Conservation (phyloP, 2,329 filamentous ascomycete genomes). For the Aspergillus melleus region DNA sequence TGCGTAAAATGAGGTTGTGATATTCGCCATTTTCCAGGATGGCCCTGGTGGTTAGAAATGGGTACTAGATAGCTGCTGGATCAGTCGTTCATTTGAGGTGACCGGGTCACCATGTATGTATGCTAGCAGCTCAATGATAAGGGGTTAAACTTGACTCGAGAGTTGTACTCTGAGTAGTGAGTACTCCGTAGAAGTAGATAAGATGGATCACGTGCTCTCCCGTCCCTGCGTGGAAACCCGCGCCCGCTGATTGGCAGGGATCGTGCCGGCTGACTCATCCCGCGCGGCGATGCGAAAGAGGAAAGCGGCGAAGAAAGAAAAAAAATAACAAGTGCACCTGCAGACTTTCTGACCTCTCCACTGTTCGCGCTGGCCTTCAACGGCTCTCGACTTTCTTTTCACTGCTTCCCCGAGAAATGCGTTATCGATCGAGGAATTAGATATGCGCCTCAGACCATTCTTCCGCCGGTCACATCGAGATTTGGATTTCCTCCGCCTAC, state of each 20-base stretch:
- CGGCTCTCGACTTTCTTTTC: not conserved
- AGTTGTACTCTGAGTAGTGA: too few relatives aligned
- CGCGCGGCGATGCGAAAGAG: not conserved
- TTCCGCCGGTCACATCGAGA: slow-evolving; percentile 25
- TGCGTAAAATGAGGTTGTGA: slow-evolving; percentile 11
- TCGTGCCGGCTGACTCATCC: not conserved
- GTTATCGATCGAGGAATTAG: slow-evolving; percentile 21
- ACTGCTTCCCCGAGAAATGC: slow-evolving; percentile 5
- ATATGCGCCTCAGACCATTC: slow-evolving; percentile 28
- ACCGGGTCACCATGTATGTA: slow-evolving; percentile 9
- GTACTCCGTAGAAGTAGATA: too few relatives aligned
- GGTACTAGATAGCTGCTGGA: slow-evolving; percentile 20
- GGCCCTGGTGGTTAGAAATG: slow-evolving; percentile 4
- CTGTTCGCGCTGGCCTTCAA: not conserved
- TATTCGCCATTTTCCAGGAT: not conserved
- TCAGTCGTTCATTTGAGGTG: slow-evolving; percentile 17
- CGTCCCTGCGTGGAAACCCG: not conserved
- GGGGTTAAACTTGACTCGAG: not conserved
- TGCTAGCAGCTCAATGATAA: slow-evolving; percentile 3
- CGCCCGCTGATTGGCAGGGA: not conserved
- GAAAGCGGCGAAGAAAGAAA: not conserved
- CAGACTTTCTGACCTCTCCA: not conserved
- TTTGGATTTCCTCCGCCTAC: slow-evolving; percentile 29
- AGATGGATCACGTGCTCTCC: not conserved
- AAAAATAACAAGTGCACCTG: not conserved